Evolutionary conservation across 2,329 filamentous ascomycete species (phyloP).

Genomic region (Fusarium liriodendri): DNA sequence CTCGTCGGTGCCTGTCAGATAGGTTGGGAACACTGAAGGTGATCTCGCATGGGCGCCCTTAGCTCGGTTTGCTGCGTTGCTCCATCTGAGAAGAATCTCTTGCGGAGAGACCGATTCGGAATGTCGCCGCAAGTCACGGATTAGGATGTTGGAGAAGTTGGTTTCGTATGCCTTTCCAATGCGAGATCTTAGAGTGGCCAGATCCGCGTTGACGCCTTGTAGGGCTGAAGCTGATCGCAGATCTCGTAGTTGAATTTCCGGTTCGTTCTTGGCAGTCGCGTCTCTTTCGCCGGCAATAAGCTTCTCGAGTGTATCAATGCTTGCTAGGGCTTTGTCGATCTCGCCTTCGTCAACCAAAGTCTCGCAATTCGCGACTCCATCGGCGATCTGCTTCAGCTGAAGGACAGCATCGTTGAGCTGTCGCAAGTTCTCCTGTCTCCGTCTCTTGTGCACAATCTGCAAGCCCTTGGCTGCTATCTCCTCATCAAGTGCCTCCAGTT

Average conservation of each 20-base stretch:
- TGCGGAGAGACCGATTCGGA: slow-evolving; percentile 76
- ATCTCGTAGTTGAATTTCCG: slow-evolving; percentile 66
- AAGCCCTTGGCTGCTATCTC: slow-evolving; percentile 89
- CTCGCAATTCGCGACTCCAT: slow-evolving; percentile 81
- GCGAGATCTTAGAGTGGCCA: slow-evolving; percentile 79
- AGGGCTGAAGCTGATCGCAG: slow-evolving; percentile 82
- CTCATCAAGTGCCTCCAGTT: slow-evolving; percentile 83
- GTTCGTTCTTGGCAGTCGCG: slow-evolving; percentile 44
- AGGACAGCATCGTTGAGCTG: slow-evolving; percentile 85
- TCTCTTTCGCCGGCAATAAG: slow-evolving; percentile 80
- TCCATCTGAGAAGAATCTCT: slow-evolving; percentile 88
- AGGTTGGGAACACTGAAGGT: slow-evolving; percentile 79
- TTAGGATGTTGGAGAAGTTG: slow-evolving; percentile 80
- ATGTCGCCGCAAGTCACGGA: slow-evolving; percentile 85
- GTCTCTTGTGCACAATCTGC: slow-evolving; percentile 85
- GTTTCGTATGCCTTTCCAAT: slow-evolving; percentile 90
- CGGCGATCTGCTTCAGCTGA: slow-evolving; percentile 83
- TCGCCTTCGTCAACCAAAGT: slow-evolving; percentile 84
- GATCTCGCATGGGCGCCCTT: slow-evolving; percentile 75
- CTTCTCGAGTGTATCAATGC: slow-evolving; percentile 81
- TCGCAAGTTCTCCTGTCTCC: slow-evolving; percentile 84
- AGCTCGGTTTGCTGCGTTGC: slow-evolving; percentile 77
- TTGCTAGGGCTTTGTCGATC: slow-evolving; percentile 81
- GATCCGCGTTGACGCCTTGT: slow-evolving; percentile 81
- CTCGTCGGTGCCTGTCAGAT: slow-evolving; percentile 77